A percentile compares a stretch with the other conserved stretches of the same genome.
Evolutionary conservation across 345 rosid genomes (phyloP).

Genomic region (Eucalyptus curtisii): DNA sequence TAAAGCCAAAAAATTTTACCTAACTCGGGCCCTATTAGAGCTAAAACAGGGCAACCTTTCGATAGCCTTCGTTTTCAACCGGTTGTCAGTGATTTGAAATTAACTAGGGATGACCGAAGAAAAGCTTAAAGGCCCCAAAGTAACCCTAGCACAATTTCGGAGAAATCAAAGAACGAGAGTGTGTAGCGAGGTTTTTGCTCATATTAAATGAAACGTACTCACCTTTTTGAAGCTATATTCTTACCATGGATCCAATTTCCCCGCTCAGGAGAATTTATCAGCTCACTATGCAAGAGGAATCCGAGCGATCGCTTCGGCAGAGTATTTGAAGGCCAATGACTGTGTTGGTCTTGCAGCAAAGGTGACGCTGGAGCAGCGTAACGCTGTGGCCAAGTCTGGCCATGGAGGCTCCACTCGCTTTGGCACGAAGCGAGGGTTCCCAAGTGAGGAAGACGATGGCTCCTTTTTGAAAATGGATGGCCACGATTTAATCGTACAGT

Average conservation of each 20-base stretch:
- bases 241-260: not conserved
- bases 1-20: not conserved
- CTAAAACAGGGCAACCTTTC: not conserved
- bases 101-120: not conserved
- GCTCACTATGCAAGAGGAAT: not conserved
- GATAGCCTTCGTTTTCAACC: too few relatives aligned
- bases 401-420: not conserved
- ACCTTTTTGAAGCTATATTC: not conserved
- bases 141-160: not conserved
- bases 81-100: too few relatives aligned
- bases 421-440: not conserved
- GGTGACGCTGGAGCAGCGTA: not conserved
- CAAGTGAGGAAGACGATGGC: not conserved
- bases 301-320: not conserved
- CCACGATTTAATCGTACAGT: not conserved
- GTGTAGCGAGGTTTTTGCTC: not conserved
- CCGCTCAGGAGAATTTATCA: not conserved
- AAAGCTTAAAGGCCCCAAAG: not conserved
- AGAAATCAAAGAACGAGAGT: not conserved
- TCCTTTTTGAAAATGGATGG: not conserved
- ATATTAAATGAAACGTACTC: not conserved
- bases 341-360: not conserved
- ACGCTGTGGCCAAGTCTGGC: not conserved
- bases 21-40: not conserved
- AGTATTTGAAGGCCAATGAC: not conserved